A percentile compares a stretch with the other conserved stretches of the same genome.
These are phyloP conservation scores for Buxus sempervirens DNA, from an alignment of 164 flowering plant species.

Conservation along the genomic window DNA sequence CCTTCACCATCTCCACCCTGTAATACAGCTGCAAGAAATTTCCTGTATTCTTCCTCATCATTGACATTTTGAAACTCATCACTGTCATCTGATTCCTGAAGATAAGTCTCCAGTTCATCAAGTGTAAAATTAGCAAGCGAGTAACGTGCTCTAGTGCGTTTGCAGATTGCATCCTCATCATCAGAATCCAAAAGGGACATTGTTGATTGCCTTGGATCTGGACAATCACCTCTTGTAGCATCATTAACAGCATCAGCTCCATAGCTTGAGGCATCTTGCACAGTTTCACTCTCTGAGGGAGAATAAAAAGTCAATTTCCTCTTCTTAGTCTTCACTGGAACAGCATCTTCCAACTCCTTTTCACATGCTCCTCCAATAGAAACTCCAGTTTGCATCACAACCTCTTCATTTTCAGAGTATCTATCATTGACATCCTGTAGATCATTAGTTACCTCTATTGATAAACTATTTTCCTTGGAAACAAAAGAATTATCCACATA, in stretches of 20 bases:
- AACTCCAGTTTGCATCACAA: slow-evolving; percentile 24
- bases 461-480: slow-evolving; percentile 8
- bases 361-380: slow-evolving; percentile 14
- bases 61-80: slow-evolving; percentile 82
- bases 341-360: slow-evolving; percentile 16
- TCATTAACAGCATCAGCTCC: slow-evolving; percentile 25
- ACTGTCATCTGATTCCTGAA: slow-evolving; percentile 94
- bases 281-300: slow-evolving; percentile 19
- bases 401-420: slow-evolving; percentile 32
- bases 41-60: slow-evolving; percentile 90
- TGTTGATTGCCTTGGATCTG: slow-evolving; percentile 16
- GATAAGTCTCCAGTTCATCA: slow-evolving; percentile 93
- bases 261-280: slow-evolving; percentile 17
- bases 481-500: slow-evolving; percentile 19
- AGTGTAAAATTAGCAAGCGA: slow-evolving; percentile 89
- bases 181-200: slow-evolving; percentile 29
- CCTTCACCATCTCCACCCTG: slow-evolving; percentile 48
- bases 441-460: slow-evolving; percentile 5
- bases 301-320: slow-evolving; percentile 16
- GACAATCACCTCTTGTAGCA: slow-evolving; percentile 21
- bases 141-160: slow-evolving; percentile 87
- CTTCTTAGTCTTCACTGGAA: slow-evolving; percentile 12
- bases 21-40: slow-evolving; percentile 88
- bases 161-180: slow-evolving; percentile 84
- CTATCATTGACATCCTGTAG: slow-evolving; percentile 20